A percentile compares a stretch with the other conserved stretches of the same genome.
These are phyloP conservation scores for Pseudonitzschia pungens DNA, from an alignment of 108 stramenopile species.

Conservation along the genomic window DNA sequence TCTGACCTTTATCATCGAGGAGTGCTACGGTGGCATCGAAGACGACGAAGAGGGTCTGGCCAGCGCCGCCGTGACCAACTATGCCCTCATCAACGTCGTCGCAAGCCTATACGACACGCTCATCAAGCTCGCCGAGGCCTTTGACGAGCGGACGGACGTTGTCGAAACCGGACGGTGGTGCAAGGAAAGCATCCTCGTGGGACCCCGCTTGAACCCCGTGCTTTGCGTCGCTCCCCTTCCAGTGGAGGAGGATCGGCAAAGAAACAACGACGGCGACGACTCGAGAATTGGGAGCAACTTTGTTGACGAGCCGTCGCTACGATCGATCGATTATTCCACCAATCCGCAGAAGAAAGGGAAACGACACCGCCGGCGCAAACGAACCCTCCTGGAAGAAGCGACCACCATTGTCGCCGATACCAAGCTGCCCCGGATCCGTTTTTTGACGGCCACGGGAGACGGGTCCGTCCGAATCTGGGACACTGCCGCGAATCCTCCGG, in stretches of 20 bases:
- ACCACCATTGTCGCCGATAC: slow-evolving; percentile 14
- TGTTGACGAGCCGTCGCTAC: no score
- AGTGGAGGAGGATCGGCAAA: neutral
- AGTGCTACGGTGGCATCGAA: slow-evolving; percentile 23
- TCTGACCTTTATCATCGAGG: slow-evolving; percentile 42
- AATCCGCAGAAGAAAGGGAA: neutral
- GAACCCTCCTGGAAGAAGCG: slow-evolving; percentile 5
- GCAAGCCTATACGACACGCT: slow-evolving; percentile 42
- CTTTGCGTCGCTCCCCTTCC: neutral
- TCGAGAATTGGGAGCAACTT: no score
- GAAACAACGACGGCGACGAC: no score
- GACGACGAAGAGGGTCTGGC: neutral
- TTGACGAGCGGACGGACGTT: slow-evolving; percentile 38
- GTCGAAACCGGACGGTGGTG: slow-evolving; percentile 46
- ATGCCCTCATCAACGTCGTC: slow-evolving; percentile 34
- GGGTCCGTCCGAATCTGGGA: slow-evolving; percentile 35
- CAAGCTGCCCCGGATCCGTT: slow-evolving; percentile 24
- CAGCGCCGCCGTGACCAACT: slow-evolving; percentile 8
- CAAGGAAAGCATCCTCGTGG: slow-evolving; percentile 35
- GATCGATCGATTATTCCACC: no score
- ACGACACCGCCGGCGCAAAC: neutral
- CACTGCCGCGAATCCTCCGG: slow-evolving; percentile 8
- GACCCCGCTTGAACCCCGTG: neutral
- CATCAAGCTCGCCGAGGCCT: slow-evolving; percentile 44
- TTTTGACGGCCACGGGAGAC: slow-evolving; percentile 27